These are phyloP conservation scores for Turritis glabra DNA, from an alignment of 345 rosid species.

Conservation along the genomic window DNA sequence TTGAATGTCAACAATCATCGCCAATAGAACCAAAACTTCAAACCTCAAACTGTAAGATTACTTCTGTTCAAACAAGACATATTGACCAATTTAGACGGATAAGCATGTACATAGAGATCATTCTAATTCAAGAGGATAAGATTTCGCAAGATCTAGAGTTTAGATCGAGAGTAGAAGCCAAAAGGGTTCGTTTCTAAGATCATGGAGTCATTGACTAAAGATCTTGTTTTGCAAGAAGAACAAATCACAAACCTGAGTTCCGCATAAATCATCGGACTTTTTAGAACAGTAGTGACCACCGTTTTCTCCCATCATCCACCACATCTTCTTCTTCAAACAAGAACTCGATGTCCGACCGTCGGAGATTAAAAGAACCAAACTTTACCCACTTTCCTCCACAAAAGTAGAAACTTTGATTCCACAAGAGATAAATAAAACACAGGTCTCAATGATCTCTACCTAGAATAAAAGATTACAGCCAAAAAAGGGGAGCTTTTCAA, in stretches of 20 bases:
- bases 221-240: constrained; percentile 11
- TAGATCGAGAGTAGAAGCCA: constrained; percentile 17
- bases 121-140: background rate
- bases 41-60: no score
- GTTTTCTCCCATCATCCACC: constrained; percentile 97
- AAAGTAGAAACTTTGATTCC: background rate
- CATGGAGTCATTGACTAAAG: constrained; percentile 23
- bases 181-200: background rate
- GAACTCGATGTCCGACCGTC: constrained; percentile 28
- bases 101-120: background rate
- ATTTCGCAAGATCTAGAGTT: constrained; percentile 12
- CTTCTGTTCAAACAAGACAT: no score
- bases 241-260: constrained; percentile 58
- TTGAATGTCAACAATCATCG: background rate
- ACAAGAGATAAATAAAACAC: background rate
- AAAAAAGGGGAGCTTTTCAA: background rate
- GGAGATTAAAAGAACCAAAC: background rate
- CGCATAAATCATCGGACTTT: constrained; percentile 85
- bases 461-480: background rate
- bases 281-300: constrained; percentile 95
- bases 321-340: constrained; percentile 55
- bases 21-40: background rate
- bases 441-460: background rate
- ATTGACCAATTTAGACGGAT: background rate
- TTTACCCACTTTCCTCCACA: background rate